A percentile compares a stretch with the other conserved stretches of the same genome.
These are phyloP conservation scores for Aspergillus novoparasiticus DNA, from an alignment of 2,329 filamentous ascomycete species.

Conservation along the genomic window DNA sequence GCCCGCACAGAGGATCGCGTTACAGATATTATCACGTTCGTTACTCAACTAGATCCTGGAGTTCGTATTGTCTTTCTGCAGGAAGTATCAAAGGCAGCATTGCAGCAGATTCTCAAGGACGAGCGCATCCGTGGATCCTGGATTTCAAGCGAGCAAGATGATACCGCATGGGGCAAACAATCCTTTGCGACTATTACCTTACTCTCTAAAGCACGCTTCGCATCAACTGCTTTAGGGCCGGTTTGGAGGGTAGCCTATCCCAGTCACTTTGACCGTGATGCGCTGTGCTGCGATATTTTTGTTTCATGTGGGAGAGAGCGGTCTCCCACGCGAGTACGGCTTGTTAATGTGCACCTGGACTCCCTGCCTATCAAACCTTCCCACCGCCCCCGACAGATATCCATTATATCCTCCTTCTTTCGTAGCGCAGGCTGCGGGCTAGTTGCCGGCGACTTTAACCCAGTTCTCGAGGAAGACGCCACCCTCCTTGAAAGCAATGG, in stretches of 20 bases:
- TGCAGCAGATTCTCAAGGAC: slow-evolving; percentile 14
- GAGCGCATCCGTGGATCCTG: slow-evolving; percentile 10
- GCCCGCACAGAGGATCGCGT: slow-evolving; percentile 9
- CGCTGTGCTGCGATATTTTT: slow-evolving; percentile 8
- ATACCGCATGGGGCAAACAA: neutral
- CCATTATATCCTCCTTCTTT: slow-evolving; percentile 5
- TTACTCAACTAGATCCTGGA: slow-evolving; percentile 1
- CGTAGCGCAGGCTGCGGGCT: slow-evolving; percentile 1
- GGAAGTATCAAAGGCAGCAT: slow-evolving; percentile 14
- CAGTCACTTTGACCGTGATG: slow-evolving; percentile 3
- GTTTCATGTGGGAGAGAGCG: neutral
- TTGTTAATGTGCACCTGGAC: slow-evolving; percentile 5
- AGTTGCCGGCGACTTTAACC: slow-evolving; percentile 2
- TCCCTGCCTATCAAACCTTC: slow-evolving; percentile 5
- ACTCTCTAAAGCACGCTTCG: neutral
- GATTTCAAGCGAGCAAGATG: slow-evolving; percentile 12
- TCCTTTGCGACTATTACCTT: neutral
- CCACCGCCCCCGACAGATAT: slow-evolving; percentile 4
- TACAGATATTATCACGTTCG: slow-evolving; percentile 12
- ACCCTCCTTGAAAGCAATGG: neutral
- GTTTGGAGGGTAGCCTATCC: slow-evolving; percentile 5
- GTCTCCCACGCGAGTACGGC: neutral
- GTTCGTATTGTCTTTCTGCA: slow-evolving; percentile 18
- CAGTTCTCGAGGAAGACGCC: slow-evolving; percentile 1
- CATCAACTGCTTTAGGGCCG: neutral